Conservation (phyloP, 176 grass and related monocot species). For the Metroxylon sagu region DNA sequence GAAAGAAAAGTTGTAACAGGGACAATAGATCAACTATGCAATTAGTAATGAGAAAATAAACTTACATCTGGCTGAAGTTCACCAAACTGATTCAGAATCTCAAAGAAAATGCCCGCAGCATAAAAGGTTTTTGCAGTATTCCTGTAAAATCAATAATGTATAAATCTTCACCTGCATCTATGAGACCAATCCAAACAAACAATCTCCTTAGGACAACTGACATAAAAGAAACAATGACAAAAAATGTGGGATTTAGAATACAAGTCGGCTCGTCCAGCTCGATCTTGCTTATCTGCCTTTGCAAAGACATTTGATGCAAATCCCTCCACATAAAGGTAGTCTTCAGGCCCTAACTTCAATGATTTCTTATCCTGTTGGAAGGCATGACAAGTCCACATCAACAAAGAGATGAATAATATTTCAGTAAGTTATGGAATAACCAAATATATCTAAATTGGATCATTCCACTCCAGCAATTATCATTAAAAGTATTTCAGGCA, state of each 20-base stretch:
- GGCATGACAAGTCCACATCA: no score
- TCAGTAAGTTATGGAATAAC: no score
- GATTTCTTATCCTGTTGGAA: slow-evolving; percentile 75
- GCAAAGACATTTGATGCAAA: slow-evolving; percentile 90
- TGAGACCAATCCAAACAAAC: neutral
- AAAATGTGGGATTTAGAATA: slow-evolving; percentile 24
- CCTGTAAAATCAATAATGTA: slow-evolving; percentile 33
- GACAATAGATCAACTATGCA: no score
- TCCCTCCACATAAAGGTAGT: slow-evolving; percentile 82
- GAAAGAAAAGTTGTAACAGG: no score
- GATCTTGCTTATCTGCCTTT: slow-evolving; percentile 99
- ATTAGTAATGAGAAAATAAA: slow-evolving; percentile 1
- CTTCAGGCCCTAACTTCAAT: slow-evolving; percentile 59
- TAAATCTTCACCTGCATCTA: slow-evolving; percentile 14
- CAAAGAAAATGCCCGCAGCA: slow-evolving; percentile 90
- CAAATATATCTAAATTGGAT: no score
- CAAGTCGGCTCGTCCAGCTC: slow-evolving; percentile 87
- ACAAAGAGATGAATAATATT: no score
- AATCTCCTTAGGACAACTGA: no score
- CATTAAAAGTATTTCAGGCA: no score
- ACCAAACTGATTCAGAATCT: slow-evolving; percentile 89
- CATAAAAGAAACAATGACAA: neutral
- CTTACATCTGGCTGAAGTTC: slow-evolving; percentile 85
- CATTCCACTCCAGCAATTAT: no score
- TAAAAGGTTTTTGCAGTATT: slow-evolving; percentile 98